Percentiles rank a stretch among this genome's conserved stretches.
These are phyloP conservation scores for Eragrostis nindensis DNA, from an alignment of 176 grass and related monocot species.

Conservation along the genomic window DNA sequence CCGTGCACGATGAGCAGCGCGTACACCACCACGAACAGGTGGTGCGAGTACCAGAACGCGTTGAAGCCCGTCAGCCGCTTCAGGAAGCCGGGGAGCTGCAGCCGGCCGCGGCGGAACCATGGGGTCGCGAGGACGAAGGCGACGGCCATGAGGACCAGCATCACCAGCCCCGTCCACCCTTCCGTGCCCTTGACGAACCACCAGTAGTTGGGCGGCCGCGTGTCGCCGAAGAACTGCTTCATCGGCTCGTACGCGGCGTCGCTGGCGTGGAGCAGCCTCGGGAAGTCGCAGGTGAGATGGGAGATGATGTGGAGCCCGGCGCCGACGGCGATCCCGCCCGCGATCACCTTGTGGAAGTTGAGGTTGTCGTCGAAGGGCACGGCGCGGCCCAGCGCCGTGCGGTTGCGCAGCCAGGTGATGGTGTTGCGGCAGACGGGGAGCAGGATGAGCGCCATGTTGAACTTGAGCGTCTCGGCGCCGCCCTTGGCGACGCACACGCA, in stretches of 20 bases:
- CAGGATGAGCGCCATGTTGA: slow-evolving; percentile 98
- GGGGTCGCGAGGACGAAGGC: slow-evolving; percentile 89
- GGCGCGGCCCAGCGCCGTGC: slow-evolving; percentile 32
- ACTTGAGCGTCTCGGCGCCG: slow-evolving; percentile 97
- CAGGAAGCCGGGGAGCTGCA: slow-evolving; percentile 45
- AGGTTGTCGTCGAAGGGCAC: slow-evolving; percentile 97
- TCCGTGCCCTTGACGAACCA: slow-evolving; percentile 96
- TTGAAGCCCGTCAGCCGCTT: slow-evolving; percentile 87
- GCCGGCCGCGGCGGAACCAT: slow-evolving; percentile 64
- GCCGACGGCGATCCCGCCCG: slow-evolving; percentile 65
- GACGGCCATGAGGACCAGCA: slow-evolving; percentile 75
- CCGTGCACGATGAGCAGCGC: slow-evolving; percentile 88
- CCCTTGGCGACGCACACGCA: slow-evolving; percentile 98
- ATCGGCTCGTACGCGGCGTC: slow-evolving; percentile 68
- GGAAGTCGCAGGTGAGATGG: slow-evolving; percentile 95
- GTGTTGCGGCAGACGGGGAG: slow-evolving; percentile 97
- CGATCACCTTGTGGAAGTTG: slow-evolving; percentile 99
- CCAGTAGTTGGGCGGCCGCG: slow-evolving; percentile 65
- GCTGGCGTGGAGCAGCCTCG: slow-evolving; percentile 69
- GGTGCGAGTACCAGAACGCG: slow-evolving; percentile 99
- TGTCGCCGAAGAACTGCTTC: slow-evolving; percentile 73
- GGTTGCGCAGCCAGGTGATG: slow-evolving; percentile 93
- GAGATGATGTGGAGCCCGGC: slow-evolving; percentile 67
- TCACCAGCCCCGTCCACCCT: slow-evolving; percentile 88
- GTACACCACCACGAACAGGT: slow-evolving; percentile 91